Evolutionary conservation across 768 basidiomycete species (phyloP).

Genomic region (Suillus bovinus): DNA sequence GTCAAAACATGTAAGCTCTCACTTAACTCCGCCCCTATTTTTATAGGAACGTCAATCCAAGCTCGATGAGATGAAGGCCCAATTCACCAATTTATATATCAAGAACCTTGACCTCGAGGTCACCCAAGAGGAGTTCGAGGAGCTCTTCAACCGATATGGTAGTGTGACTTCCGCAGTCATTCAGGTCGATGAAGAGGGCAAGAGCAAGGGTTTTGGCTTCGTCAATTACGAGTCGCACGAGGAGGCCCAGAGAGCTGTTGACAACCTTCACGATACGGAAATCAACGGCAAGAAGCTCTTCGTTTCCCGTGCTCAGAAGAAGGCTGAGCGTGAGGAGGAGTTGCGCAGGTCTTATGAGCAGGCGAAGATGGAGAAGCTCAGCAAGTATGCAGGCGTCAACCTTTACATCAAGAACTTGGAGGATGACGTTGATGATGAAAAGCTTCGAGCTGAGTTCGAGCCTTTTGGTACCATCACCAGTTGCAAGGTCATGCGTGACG

Average conservation of each 20-base stretch:
- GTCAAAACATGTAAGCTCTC: not conserved
- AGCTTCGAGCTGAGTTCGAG: slow-evolving; percentile 94
- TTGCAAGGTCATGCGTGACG: slow-evolving; percentile 99
- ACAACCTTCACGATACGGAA: slow-evolving; percentile 84
- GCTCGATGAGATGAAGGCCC: slow-evolving; percentile 94
- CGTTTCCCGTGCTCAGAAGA: slow-evolving; percentile 97
- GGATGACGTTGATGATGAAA: slow-evolving; percentile 97
- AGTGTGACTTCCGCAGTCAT: slow-evolving; percentile 87
- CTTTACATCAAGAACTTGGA: slow-evolving; percentile 99
- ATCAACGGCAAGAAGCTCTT: slow-evolving; percentile 87
- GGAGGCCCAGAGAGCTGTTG: slow-evolving; percentile 87
- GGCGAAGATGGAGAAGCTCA: slow-evolving; percentile 94
- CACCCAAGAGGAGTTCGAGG: slow-evolving; percentile 82
- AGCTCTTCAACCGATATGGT: slow-evolving; percentile 78
- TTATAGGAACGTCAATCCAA: slow-evolving; percentile 93
- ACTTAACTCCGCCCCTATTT: not conserved
- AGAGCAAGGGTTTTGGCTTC: slow-evolving; percentile 97
- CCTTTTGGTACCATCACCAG: slow-evolving; percentile 96
- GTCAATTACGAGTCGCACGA: slow-evolving; percentile 96
- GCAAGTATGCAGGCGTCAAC: slow-evolving; percentile 99
- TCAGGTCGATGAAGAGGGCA: slow-evolving; percentile 82
- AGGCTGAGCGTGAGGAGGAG: slow-evolving; percentile 97
- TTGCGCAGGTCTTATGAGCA: slow-evolving; percentile 91
- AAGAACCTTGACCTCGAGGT: slow-evolving; percentile 93
- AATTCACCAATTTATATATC: slow-evolving; percentile 98